phyloP scores from a whole-genome alignment of 495 filamentous ascomycete species.

The Penicillium canescens region DNA sequence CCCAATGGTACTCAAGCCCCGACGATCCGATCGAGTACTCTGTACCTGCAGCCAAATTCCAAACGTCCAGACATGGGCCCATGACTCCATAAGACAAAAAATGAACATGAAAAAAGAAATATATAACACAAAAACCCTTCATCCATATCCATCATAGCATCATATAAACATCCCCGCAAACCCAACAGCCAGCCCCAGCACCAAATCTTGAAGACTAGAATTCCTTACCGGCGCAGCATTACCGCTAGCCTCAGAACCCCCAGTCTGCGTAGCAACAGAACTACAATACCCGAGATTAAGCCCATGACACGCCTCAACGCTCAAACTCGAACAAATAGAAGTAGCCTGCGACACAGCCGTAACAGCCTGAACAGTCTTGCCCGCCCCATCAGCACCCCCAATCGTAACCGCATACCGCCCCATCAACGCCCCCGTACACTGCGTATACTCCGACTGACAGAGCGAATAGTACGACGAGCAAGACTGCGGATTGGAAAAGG shows the following conservation, averaged over 20 bases:
- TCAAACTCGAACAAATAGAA: conserved; percentile 67
- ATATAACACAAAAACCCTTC: no score
- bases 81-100: no score
- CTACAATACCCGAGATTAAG: conserved; percentile 56
- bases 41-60: no score
- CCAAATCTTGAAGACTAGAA: conserved; percentile 40
- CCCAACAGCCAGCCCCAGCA: conserved; percentile 43
- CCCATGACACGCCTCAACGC: conserved; percentile 58
- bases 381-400: conserved; percentile 45
- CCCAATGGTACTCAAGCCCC: no score
- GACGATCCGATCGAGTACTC: no score
- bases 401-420: conserved; percentile 49
- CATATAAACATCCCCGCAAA: conserved; percentile 47
- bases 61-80: no score
- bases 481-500: conserved; percentile 59
- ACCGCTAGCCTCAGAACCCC: conserved; percentile 31
- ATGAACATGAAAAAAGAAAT: no score
- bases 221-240: conserved; percentile 27
- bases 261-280: conserved; percentile 34
- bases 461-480: conserved; percentile 68
- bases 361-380: conserved; percentile 64
- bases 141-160: conserved; percentile 17
- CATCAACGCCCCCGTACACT: conserved; percentile 60
- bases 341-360: conserved; percentile 52
- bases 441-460: conserved; percentile 63